Conservation (phyloP, 495 filamentous ascomycete genomes). For the Annulohypoxylon stygium region DNA sequence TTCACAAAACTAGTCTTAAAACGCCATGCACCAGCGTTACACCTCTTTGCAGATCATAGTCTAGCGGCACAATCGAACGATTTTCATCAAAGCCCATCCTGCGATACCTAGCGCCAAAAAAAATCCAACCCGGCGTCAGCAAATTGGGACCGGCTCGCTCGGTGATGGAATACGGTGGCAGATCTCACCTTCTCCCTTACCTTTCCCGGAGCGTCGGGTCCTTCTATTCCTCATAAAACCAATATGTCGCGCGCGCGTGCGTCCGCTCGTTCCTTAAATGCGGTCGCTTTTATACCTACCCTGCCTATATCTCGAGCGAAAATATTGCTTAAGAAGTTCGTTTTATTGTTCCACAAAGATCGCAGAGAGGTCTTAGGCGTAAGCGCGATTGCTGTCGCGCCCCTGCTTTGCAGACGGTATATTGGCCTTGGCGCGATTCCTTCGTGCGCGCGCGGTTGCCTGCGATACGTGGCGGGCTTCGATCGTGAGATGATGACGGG, state of each 20-base stretch:
- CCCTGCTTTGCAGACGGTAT: conserved; percentile 1
- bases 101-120: neutral
- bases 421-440: neutral
- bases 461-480: neutral
- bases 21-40: conserved; percentile 1
- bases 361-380: neutral
- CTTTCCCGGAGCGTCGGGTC: neutral
- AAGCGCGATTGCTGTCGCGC: neutral
- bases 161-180: neutral
- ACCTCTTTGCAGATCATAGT: conserved; percentile 10
- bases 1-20: neutral
- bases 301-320: neutral
- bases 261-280: neutral
- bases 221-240: neutral
- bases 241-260: neutral
- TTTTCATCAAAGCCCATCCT: neutral
- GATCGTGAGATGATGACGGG: neutral
- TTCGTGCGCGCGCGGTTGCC: neutral
- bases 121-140: neutral
- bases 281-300: neutral
- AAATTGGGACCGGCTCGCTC: neutral
- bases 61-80: conserved; percentile 18
- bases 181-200: neutral
- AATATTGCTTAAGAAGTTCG: neutral
- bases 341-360: conserved; percentile 2